These are phyloP conservation scores for Aspergillus hortae DNA, from an alignment of 2,329 filamentous ascomycete genomes.

Conservation along the genomic window DNA sequence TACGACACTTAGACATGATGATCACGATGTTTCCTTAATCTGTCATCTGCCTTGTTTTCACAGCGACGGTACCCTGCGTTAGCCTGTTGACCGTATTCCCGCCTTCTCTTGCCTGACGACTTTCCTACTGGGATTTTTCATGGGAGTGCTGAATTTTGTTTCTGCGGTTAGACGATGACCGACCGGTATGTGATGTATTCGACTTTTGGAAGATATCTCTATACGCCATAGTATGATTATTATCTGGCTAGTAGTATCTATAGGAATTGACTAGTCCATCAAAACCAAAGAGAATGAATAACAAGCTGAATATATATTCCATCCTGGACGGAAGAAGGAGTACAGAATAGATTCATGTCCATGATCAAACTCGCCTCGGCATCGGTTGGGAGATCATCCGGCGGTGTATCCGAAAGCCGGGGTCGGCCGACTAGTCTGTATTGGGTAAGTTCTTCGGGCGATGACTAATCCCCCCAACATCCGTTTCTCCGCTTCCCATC, in stretches of 20 bases:
- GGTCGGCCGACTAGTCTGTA: no score
- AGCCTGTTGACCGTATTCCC: background rate
- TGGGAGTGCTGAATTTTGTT: background rate
- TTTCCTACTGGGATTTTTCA: no score
- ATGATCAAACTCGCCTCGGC: no score
- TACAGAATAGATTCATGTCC: no score
- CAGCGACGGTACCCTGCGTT: background rate
- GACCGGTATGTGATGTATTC: background rate
- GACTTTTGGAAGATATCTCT: background rate
- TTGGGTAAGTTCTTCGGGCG: background rate
- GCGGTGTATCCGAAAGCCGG: no score
- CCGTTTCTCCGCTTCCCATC: background rate
- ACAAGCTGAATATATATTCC: no score
- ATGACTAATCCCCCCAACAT: background rate
- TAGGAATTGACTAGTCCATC: background rate
- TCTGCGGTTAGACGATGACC: background rate
- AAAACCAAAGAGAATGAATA: background rate
- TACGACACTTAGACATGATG: slow-evolving; percentile 9
- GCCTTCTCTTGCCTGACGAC: background rate
- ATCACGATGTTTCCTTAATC: slow-evolving; percentile 9
- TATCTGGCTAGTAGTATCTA: background rate
- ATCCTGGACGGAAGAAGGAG: no score
- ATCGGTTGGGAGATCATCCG: no score
- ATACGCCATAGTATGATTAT: background rate
- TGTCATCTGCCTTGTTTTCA: background rate